phyloP scores from a whole-genome alignment of 1,284 basidiomycete species.

The Cryptococcus sp. region DNA sequence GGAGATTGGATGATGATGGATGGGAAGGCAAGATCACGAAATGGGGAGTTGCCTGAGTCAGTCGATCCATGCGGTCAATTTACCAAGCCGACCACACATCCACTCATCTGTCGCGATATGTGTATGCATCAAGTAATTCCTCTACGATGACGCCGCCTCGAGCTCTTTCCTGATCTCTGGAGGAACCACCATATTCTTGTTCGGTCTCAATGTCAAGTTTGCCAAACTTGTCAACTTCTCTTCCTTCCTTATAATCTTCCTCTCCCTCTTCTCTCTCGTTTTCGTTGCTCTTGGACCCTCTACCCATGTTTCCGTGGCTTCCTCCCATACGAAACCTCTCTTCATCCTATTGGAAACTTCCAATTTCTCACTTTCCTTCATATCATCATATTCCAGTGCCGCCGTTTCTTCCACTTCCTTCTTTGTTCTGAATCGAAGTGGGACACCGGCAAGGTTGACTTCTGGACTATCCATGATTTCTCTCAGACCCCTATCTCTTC shows the following conservation, averaged over 20 bases:
- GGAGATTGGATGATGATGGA: neutral
- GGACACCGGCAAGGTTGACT: conserved; percentile 34
- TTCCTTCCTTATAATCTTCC: conserved; percentile 14
- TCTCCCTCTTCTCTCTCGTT: conserved; percentile 8
- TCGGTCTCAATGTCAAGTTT: conserved; percentile 16
- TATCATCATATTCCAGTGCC: conserved; percentile 25
- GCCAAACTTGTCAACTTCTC: conserved; percentile 19
- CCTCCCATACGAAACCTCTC: neutral
- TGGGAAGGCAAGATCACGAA: neutral
- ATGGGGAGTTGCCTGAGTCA: neutral
- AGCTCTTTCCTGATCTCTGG: neutral
- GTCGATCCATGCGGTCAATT: neutral
- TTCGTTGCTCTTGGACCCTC: conserved; percentile 12
- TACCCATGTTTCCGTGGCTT: conserved; percentile 3
- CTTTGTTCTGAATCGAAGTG: conserved; percentile 31
- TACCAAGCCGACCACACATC: neutral
- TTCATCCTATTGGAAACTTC: conserved; percentile 8
- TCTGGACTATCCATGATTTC: conserved; percentile 20
- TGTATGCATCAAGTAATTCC: neutral
- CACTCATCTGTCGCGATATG: neutral
- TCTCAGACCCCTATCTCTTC: conserved; percentile 34
- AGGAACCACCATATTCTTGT: conserved; percentile 33
- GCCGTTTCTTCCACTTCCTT: conserved; percentile 42
- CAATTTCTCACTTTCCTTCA: conserved; percentile 14
- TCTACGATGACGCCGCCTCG: neutral